Base-by-base conservation (phyloP, 176 grass and related monocot genomes). In the Raddia distichophylla region DNA sequence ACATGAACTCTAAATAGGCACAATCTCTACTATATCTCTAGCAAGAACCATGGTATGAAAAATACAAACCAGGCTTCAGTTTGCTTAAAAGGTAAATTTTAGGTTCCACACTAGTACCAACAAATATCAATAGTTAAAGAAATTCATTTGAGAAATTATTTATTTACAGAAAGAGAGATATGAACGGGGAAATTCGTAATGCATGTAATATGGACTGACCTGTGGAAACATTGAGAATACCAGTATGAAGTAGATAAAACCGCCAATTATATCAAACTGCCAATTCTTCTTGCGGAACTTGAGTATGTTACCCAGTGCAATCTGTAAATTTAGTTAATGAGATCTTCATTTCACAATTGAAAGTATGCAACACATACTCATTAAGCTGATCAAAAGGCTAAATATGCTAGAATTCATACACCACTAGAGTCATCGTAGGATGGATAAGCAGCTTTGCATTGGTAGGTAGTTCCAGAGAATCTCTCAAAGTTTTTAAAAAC, bases 231-330 rank as follows among this genome's bases (percentile, higher is more conserved):
- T 88, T 67, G 95, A 97, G 76, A 94, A 94, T 27, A 92, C 95
- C 74, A 97, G 74, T 87, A 97, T 85, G 67, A 97, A 97, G 92
- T 97, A 97, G 71, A 97, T 97, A 84, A 97, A 89, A 85, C 95
- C 95, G 71, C 95, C 92, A 81, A 97, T 97, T 79, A 80, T 89
- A 70, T 97, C 95, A 67, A 97, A 97, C 80, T 97, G 95, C 95
- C 95, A 97, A 75, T 97, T 97, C 89, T 97, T 97, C 85, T 93
- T 94, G 35, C 95, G 86, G 55, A 98, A 98, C 72, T 98, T 98
- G 50, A 98, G 69, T 74, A 98, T 94, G 22, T 98, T 98, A 22
- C 92, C 92, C 47, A 98, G 78, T 65, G 95, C 92, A 83, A 98
- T 98, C 95, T 98, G 83, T 46, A 58, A 77, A 63, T 65, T 64